Evolutionary conservation across 305 asterid species (phyloP).

Genomic region (Fraxinus velutina): DNA sequence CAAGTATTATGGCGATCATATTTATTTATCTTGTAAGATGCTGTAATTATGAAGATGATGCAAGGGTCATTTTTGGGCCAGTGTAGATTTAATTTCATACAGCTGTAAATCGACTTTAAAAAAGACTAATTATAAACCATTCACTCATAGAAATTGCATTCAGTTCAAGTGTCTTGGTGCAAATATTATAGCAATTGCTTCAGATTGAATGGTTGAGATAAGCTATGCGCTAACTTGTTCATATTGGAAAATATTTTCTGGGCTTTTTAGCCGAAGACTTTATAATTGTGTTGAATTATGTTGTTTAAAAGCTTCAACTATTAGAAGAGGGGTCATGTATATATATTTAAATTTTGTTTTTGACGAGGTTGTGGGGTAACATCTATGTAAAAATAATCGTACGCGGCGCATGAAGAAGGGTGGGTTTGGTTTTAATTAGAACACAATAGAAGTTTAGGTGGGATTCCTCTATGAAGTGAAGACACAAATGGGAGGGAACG

Average conservation of each 20-base stretch:
- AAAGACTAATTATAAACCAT: neutral
- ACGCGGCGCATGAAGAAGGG: neutral
- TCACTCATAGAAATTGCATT: neutral
- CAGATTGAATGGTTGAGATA: neutral
- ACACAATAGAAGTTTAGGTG: neutral
- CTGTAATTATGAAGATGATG: constrained; percentile 17
- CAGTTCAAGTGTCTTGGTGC: neutral
- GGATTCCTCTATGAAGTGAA: neutral
- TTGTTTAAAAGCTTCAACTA: neutral
- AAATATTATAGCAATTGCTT: neutral
- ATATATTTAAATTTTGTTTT: neutral
- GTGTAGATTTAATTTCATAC: neutral
- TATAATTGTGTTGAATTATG: neutral
- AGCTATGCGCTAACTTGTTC: neutral
- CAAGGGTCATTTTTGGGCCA: constrained; percentile 1
- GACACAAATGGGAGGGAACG: no score
- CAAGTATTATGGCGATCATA: neutral
- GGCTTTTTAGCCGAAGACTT: neutral
- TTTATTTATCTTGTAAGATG: neutral
- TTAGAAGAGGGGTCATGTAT: neutral
- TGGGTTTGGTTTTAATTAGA: no score
- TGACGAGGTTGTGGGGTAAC: neutral
- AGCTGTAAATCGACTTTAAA: neutral
- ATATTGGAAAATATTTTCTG: neutral
- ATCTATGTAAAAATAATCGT: neutral